A percentile compares a stretch with the other conserved stretches of the same genome.
phyloP scores from a whole-genome alignment of 495 filamentous ascomycete species.

The Jackrogersella minutella region DNA sequence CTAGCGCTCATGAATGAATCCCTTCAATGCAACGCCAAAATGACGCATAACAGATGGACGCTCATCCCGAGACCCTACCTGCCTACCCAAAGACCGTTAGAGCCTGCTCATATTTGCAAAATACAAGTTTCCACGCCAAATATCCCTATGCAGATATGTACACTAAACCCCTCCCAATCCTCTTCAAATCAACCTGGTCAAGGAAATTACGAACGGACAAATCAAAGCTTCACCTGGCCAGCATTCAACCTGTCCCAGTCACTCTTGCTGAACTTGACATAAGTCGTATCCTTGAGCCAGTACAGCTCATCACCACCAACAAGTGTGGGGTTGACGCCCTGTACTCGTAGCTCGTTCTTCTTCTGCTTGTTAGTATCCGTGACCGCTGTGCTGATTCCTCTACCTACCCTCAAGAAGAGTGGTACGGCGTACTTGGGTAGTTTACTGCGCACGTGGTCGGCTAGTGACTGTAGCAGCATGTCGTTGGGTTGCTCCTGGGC shows the following conservation, averaged over 20 bases:
- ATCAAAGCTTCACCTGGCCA: constrained; percentile 74
- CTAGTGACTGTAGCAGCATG: constrained; percentile 63
- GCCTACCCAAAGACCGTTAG: too few relatives aligned
- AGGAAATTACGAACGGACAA: not conserved
- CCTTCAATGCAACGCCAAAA: not conserved
- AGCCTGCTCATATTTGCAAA: not conserved
- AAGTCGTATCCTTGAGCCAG: constrained; percentile 68
- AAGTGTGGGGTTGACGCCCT: constrained; percentile 75
- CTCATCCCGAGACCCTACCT: not conserved
- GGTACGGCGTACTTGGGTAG: constrained; percentile 82
- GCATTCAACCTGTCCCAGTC: constrained; percentile 75
- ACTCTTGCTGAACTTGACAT: constrained; percentile 68
- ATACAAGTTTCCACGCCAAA: not conserved
- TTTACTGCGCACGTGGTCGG: constrained; percentile 59
- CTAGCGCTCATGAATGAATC: not conserved
- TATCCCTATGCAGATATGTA: not conserved
- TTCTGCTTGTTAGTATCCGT: constrained; percentile 93
- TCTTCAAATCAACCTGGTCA: not conserved
- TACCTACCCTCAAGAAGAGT: constrained; percentile 75
- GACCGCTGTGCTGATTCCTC: constrained; percentile 58
- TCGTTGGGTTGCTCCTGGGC: constrained; percentile 51
- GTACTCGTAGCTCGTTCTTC: constrained; percentile 71
- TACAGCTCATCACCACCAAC: constrained; percentile 70
- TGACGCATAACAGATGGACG: not conserved
- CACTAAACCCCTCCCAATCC: not conserved